A percentile compares a stretch with the other conserved stretches of the same genome.
phyloP scores from a whole-genome alignment of 192 early-diverging fungal genomes.

The Geosiphon pyriformis region DNA sequence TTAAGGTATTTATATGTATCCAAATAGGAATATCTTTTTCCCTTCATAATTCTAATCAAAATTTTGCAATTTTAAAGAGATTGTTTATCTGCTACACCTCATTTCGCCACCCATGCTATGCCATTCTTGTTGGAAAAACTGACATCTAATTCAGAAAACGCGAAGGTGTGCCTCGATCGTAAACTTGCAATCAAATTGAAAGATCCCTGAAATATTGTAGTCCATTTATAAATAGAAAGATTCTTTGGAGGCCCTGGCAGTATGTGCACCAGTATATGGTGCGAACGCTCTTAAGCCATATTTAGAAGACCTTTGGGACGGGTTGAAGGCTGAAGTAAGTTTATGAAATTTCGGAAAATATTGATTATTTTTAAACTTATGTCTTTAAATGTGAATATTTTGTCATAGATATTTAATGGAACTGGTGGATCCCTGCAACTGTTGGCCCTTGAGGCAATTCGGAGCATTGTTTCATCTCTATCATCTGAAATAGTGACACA shows the following conservation, averaged over 20 bases:
- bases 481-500: slow-evolving; percentile 43
- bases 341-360: background rate
- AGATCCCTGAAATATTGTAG: background rate
- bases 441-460: slow-evolving; percentile 59
- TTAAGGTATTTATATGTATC: slow-evolving; percentile 48
- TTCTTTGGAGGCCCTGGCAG: slow-evolving; percentile 83
- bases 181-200: no score
- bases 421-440: slow-evolving; percentile 63
- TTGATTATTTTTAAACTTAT: background rate
- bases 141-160: slow-evolving; percentile 72
- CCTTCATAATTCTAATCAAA: background rate
- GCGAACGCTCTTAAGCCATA: slow-evolving; percentile 58
- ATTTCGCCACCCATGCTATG: slow-evolving; percentile 75
- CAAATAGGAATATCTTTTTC: background rate
- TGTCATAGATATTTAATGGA: slow-evolving; percentile 68
- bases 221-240: slow-evolving; percentile 55
- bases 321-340: slow-evolving; percentile 61
- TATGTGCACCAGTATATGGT: slow-evolving; percentile 74
- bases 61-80: slow-evolving; percentile 32
- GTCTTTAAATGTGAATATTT: slow-evolving; percentile 22
- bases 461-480: slow-evolving; percentile 59
- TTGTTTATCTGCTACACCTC: slow-evolving; percentile 73
- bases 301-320: slow-evolving; percentile 69
- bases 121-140: slow-evolving; percentile 91
- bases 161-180: slow-evolving; percentile 58